phyloP scores from a whole-genome alignment of 179 eudicot species.

The Pouteria campechiana region DNA sequence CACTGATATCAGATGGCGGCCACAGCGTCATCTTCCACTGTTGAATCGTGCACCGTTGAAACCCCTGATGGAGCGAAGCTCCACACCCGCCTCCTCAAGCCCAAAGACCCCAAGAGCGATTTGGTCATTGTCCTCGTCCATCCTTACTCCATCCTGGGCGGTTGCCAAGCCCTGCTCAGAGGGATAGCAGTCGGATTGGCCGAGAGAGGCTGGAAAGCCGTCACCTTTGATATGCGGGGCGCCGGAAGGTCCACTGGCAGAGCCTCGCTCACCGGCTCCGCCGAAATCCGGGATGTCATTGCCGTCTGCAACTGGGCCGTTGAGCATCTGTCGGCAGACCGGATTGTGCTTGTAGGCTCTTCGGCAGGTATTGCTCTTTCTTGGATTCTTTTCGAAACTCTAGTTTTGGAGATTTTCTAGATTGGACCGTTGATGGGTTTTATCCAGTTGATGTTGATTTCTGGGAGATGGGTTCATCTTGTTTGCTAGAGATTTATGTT shows the following conservation, averaged over 20 bases:
- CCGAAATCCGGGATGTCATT: slow-evolving; percentile 65
- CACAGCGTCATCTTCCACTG: too few species aligned
- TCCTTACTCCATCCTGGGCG: slow-evolving; percentile 78
- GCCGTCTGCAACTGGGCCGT: slow-evolving; percentile 55
- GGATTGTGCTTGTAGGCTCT: slow-evolving; percentile 61
- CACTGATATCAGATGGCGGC: slow-evolving; percentile 7
- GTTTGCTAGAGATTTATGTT: too few species aligned
- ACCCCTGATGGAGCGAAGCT: slow-evolving; percentile 38
- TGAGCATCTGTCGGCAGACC: slow-evolving; percentile 15
- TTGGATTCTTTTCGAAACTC: background rate
- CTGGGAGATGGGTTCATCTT: too few species aligned
- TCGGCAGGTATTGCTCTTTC: slow-evolving; percentile 47
- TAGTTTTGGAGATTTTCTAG: background rate
- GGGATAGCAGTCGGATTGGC: slow-evolving; percentile 36
- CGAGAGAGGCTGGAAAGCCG: slow-evolving; percentile 23
- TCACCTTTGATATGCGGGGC: slow-evolving; percentile 66
- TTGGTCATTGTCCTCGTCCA: slow-evolving; percentile 52
- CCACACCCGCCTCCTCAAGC: slow-evolving; percentile 46
- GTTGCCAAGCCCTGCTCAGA: slow-evolving; percentile 49
- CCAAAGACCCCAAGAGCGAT: slow-evolving; percentile 2
- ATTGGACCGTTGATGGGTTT: too few species aligned
- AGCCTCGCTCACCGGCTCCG: slow-evolving; percentile 59
- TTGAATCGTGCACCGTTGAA: slow-evolving; percentile 33
- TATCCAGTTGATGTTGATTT: too few species aligned
- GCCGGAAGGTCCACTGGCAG: slow-evolving; percentile 77